Conservation (phyloP, 805 yeast genomes). For the Candida verbasci region DNA sequence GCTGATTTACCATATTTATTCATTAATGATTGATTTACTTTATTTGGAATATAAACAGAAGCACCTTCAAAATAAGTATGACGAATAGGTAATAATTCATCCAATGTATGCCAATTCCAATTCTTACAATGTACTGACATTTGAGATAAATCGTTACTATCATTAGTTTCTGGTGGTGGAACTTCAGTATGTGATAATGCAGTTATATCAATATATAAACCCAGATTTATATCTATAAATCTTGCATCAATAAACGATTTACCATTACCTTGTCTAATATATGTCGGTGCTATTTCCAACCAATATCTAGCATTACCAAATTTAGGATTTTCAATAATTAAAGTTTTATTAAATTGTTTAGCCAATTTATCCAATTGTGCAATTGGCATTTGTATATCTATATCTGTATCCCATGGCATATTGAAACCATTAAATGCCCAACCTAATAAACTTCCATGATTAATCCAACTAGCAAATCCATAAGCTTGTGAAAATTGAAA, state of each 20-base stretch:
- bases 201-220: constrained; percentile 43
- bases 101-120: constrained; percentile 36
- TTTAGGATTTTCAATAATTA: constrained; percentile 25
- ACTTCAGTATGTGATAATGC: constrained; percentile 28
- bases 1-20: constrained; percentile 30
- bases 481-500: constrained; percentile 31
- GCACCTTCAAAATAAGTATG: constrained; percentile 35
- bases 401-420: constrained; percentile 31
- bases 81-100: constrained; percentile 32
- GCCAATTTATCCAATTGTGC: constrained; percentile 20
- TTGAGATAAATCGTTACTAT: constrained; percentile 9
- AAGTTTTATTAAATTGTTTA: constrained; percentile 18
- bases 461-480: constrained; percentile 25
- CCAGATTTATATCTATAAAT: constrained; percentile 33
- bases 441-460: constrained; percentile 25
- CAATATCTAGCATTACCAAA: constrained; percentile 25
- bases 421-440: constrained; percentile 30
- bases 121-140: constrained; percentile 34
- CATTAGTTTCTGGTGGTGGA: constrained; percentile 14
- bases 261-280: constrained; percentile 39
- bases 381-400: constrained; percentile 26
- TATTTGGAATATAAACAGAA: constrained; percentile 31
- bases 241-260: constrained; percentile 33
- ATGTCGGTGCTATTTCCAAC: constrained; percentile 23
- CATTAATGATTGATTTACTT: constrained; percentile 24